Evolutionary conservation across 2,329 filamentous ascomycete genomes (phyloP), one percentile per base, ranked within the genome.

Genomic region (Colletotrichum sp.): DNA sequence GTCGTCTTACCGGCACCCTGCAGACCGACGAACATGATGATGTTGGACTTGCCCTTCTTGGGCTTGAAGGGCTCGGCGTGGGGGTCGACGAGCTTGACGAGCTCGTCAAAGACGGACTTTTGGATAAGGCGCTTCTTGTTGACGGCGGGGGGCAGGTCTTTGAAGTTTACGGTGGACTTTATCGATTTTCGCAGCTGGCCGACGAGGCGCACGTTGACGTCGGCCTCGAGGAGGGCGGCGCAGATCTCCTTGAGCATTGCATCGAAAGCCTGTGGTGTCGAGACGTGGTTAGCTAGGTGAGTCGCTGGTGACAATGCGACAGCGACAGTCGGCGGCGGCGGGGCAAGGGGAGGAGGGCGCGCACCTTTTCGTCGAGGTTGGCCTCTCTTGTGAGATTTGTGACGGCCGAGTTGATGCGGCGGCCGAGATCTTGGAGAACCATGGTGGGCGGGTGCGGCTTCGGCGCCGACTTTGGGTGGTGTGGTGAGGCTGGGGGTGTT

Each of bases 71-170:
- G 94, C 79, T 98, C 96, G 81, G 95, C 94, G 85, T 98, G 96
- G 30, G 97, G 97, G 82, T 99, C 96, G 79, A 99, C 97, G 67
- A 99, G 93, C 82, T 95, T 94, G 79, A 98, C 96, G 68, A 99
- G 93, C 85, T 98, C 96, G 83, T 99, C 96, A 85, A 98, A 99
- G 80, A 99, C 97, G 79, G 97, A 92, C 86, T 98, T 98, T 83
- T 99, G 97, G 82, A 99, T 98, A 76, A 99, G 89, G 79, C 96
- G 95, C 88, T 98, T 98, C 91, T 98, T 99, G 90, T 98, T 99
- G 78, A 98, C 95, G 79, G 94, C 94, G 32, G 96, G 92, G 6
- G 96, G 94, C 19, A 98, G 91, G 77, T 98, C 95, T 84, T 97
- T 96, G 88, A 99, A 98, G 87, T 98, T 98, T 86, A 99, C 97